Evolutionary conservation across 371 early-diverging fungal genomes (phyloP), one percentile per base, ranked within the genome.

Genomic region (Rhizopus stolonifer): DNA sequence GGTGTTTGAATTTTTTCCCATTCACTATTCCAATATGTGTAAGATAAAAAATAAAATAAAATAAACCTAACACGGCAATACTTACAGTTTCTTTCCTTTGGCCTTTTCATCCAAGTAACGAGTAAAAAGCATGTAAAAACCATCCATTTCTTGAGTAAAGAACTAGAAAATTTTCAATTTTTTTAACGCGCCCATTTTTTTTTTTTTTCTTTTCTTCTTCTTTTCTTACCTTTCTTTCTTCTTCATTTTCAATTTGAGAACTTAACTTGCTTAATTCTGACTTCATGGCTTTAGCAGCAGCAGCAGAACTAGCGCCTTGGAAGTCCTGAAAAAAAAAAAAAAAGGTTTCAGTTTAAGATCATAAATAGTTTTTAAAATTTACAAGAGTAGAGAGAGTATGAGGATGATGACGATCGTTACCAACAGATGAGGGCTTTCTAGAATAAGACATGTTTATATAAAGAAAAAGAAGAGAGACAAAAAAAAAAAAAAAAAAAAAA

Each of bases 1-100:
- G 96, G 98, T 13, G 93, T 89, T 49, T 91, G 88, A 61, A 96
- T 90, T 73, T 93, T 90, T 52, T 89, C 81, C 96, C 98, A 98
- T 70, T 92, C 87, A 49, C 90, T 93, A 63, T n/a, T 26, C 9
- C 4, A n/a, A n/a, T 36, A n/a, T 11, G 22, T 15, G 19, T 34
- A 6, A 29, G 39, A 29, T 29, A 25, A n/a, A 57, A 18, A n/a
- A 38, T 21, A 33, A 46, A 51, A 42, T 22, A n/a, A n/a, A n/a
- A n/a, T n/a, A n/a, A n/a, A n/a, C n/a, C 13, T 14, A 31, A 32
- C 21, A 29, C 9, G 23, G 19, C 32, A 56, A 49, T 34, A 81
- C 88, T 82, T 86, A 93, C 94, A 95, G 72, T 67, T 89, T 89
- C 52, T 83, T 76, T 31, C 88, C 86, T 61, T 89, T 90, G 56